Evolutionary conservation across 108 stramenopile genomes (phyloP).

Genomic region (Conticribra weissflogii): DNA sequence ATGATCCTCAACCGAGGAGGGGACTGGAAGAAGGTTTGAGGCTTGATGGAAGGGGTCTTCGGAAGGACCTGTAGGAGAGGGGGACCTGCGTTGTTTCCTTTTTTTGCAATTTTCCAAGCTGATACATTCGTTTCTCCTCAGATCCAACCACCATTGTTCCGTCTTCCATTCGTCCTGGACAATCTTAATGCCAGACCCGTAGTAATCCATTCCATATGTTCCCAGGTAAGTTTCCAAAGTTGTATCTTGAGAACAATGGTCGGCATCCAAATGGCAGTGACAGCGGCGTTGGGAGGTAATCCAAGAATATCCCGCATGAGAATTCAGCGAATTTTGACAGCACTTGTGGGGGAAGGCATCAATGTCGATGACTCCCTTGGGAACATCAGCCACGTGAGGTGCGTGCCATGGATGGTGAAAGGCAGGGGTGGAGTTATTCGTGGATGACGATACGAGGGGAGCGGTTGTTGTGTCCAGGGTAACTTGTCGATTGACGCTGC

Average conservation of each 20-base stretch:
- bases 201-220: constrained; percentile 4
- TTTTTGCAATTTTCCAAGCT: background rate
- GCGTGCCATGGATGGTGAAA: background rate
- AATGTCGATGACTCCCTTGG: constrained; percentile 16
- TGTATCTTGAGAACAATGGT: constrained; percentile 10
- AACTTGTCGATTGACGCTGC: background rate
- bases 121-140: background rate
- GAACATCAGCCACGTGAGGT: background rate
- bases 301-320: constrained; percentile 26
- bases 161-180: constrained; percentile 12
- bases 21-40: background rate
- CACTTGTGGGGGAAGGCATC: constrained; percentile 18
- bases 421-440: background rate
- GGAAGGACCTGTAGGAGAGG: background rate
- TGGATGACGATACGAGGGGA: background rate
- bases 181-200: background rate
- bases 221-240: constrained; percentile 17
- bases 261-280: constrained; percentile 12
- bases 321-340: constrained; percentile 12
- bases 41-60: background rate
- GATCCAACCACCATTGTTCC: constrained; percentile 25
- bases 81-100: background rate
- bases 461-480: background rate
- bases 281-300: constrained; percentile 17
- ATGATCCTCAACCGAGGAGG: background rate